Base-by-base conservation (phyloP, 2,329 filamentous ascomycete genomes). In the Apiospora malaysiana region DNA sequence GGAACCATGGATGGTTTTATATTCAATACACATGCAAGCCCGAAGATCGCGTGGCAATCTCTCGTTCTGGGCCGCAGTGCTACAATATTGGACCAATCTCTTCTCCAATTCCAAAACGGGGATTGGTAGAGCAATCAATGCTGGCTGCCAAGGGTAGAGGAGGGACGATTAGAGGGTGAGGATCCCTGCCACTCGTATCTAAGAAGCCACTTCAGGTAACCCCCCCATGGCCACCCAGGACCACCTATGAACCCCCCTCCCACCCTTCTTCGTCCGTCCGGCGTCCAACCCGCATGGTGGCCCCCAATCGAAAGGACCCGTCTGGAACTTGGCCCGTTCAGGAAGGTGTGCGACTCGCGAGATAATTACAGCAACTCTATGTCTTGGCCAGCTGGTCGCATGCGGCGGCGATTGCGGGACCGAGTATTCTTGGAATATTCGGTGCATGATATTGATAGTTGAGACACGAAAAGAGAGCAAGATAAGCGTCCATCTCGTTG, bases 61-160 rank as follows among this genome's bases (percentile, higher is more conserved):
- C 56, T 63, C 21, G 56, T 63, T 63, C 56, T 63, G 32, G 56
- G 56, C 56, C 56, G 37, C n/a, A 63, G 51, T 59, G 8, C 27
- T 59, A 59, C 27, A 59, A 63, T 63, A 63, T 63, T 63, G 56
- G 32, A 12, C 32, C 56, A 63, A 63, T 63, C 56, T 63, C 56
- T 63, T 63, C 51, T 37, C 51, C 51, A 59, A 63, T 40, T 32
- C 56, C 56, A 63, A 63, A 63, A 63, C 56, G 56, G 56, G 56
- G 32, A 63, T 40, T 40, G 56, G 18, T 14, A 40, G 18, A 63
- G 27, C 56, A 63, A 63, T 63, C 56, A 37, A 63, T 40, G 32
- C 56, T 63, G 56, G 56, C 27, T n/a, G 32, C 21, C 56, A 63
- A 63, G 56, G 32, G 21, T 63, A n/a, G 56, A 59, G 27, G 27